Evolutionary conservation across 352 stramenopile genomes (phyloP), one percentile per base, ranked within the genome.

Genomic region (Phytopythium cucurbitacearum): DNA sequence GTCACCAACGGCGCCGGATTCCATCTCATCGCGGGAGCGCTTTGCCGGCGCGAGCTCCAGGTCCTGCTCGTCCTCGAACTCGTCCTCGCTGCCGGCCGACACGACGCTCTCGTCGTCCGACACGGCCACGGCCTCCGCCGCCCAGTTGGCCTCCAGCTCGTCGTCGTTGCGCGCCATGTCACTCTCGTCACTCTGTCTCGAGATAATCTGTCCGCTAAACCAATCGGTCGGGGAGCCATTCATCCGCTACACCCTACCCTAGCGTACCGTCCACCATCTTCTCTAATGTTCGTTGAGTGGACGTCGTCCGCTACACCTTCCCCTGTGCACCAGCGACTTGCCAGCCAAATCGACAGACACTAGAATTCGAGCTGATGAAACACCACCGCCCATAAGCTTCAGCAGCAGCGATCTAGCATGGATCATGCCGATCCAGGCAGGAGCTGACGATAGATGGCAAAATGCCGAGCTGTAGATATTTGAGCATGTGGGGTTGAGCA

Each of bases 61-160:
- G 51, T 76, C 76, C 33, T 75, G 70, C 48, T 94, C 82, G 47
- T 89, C 73, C 50, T 91, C 79, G 48, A 91, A 79, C 60, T 91
- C 79, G 55, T 94, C 84, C n/a, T 94, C 84, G 40, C 82, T 94
- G 37, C 71, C 70, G 12, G 73, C 66, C 8, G 80, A 88, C 16
- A 91, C 46, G 28, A 83, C 70, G 48, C 64, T 64, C 36, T 85
- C 72, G 32, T 77, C 57, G 49, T 81, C 74, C 1, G 72, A 74
- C 32, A 52, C 51, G 3, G 60, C 59, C 11, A 83, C 60, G 53
- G 57, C 59, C 54, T 77, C 62, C 10, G 67, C 62, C 56, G 53
- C 63, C 75, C 75, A 86, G 68, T 86, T 86, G 70, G 80, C 65
- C 59, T 86, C 75, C 35, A 86, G 70, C 53, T 81, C 75, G 56